Evolutionary conservation across 805 yeast genomes (phyloP), one percentile per base, ranked within the genome.

Genomic region (Cyberlindnera amylophila): DNA sequence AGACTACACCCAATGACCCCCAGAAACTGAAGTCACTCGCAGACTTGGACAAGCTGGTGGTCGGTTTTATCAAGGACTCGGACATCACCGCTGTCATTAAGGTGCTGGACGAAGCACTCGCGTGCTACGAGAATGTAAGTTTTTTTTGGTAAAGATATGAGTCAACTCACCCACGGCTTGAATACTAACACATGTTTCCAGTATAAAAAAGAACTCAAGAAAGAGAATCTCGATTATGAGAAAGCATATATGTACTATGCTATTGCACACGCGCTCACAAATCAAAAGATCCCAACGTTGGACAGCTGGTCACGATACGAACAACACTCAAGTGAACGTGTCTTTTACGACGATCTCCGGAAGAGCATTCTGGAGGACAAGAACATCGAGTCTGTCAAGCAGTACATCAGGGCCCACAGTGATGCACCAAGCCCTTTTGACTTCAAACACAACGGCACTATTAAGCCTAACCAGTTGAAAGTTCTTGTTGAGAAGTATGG

Each of bases 101-200:
- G 18, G 39, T 42, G 8, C 29, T 49, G 2, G 46, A 40, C 4
- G 45, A 38, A 7, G 39, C 53, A 1, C 36, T 51, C 10, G 52
- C 49, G 13, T 45, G 47, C 33, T 52, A 24, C 34, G 49, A 40
- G 26, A 48, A 46, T 16, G 51, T 47, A 19, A 27, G 51, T 47
- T 30, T 17, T 14, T 4, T 19, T 19, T 29, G 10, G 18, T 30
- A 12, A 27, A 27, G 30, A n/a, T 12, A n/a, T 30, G 18, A 12
- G 12, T 15, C 18, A 11, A 6, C 10, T 30, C 18, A 11, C 10
- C 14, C 6, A 27, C 10, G n/a, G 10, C 13, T 13, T 12, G 13
- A 13, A 27, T 32, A 32, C 44, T 46, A 36, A 39, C 45, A 14
- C 26, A 5, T 15, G 8, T 27, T 5, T 14, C 12, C 39, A 47